Evolutionary conservation across 2,329 filamentous ascomycete genomes (phyloP), one percentile per base, ranked within the genome.

Genomic region (Pseudogymnoascus sp.): DNA sequence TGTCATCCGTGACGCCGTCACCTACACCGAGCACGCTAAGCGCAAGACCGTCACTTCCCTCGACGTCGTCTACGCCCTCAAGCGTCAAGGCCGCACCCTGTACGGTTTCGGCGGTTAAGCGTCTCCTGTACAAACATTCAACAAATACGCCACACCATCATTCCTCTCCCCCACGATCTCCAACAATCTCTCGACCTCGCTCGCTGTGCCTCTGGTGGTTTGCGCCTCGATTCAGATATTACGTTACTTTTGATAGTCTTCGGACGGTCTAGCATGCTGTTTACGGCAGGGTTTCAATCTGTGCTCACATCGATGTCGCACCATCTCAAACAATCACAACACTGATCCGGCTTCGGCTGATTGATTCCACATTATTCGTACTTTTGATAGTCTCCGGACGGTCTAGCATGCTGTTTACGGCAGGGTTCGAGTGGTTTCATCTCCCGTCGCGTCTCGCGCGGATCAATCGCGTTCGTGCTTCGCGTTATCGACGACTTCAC

Each of bases 21-120:
- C 88, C 76, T 91, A 91, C 82, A 91, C 88, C 71, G 88, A 91
- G 82, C 88, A 91, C 84, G 87, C 87, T 78, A 90, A 91, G 86
- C 84, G 88, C 79, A 88, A 88, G 83, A 87, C 85, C 33, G 84
- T 87, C 75, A 86, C 83, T 60, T 85, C 83, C 4, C 82, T 86
- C 68, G 83, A 87, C 70, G 84, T 86, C 38, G 83, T 86, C 75
- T 85, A 86, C 71, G 82, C 82, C 64, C 77, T 85, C 68, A 85
- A 87, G 81, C 79, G 84, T 74, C 84, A 87, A 77, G 84, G 84
- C 74, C 82, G 81, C 68, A 87, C 84, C 71, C 83, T 87, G 44
- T 87, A 87, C 78, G 84, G 84, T 80, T 87, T 87, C 80, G 85
- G 85, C 79, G 85, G 84, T 81, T 87, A 78, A 77, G 65, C 61